phyloP scores from a whole-genome alignment of 2,329 filamentous ascomycete species.

The Cercospora janseana region DNA sequence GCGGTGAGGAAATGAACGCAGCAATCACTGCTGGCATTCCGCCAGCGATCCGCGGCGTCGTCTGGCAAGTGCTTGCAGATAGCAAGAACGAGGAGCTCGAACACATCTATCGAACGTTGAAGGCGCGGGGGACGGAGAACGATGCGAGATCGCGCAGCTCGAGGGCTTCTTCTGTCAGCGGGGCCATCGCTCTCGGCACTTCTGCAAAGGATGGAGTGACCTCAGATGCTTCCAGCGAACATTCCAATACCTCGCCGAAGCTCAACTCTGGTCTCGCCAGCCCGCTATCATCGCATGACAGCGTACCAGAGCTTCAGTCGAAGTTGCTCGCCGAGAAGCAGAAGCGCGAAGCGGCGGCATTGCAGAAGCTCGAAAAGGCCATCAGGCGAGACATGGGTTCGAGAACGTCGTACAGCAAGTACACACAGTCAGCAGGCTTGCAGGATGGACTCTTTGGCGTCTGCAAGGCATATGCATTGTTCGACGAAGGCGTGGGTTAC shows the following conservation, averaged over 20 bases:
- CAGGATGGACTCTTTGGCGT: slow-evolving; percentile 93
- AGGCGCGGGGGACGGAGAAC: slow-evolving; percentile 76
- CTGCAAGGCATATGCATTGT: slow-evolving; percentile 95
- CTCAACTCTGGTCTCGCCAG: slow-evolving; percentile 49
- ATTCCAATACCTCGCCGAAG: slow-evolving; percentile 70
- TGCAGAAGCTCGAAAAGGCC: slow-evolving; percentile 83
- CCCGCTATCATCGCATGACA: slow-evolving; percentile 33
- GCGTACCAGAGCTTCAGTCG: slow-evolving; percentile 57
- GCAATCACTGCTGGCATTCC: slow-evolving; percentile 94
- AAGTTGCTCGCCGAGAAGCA: slow-evolving; percentile 68
- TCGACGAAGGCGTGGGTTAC: slow-evolving; percentile 91
- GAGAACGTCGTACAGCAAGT: slow-evolving; percentile 94
- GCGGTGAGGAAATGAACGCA: slow-evolving; percentile 81
- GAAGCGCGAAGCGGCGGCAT: slow-evolving; percentile 68
- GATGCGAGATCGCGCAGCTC: slow-evolving; percentile 44
- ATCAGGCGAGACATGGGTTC: slow-evolving; percentile 90
- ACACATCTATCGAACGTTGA: slow-evolving; percentile 77
- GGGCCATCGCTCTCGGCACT: slow-evolving; percentile 55
- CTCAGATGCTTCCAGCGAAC: slow-evolving; percentile 82
- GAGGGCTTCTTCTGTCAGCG: slow-evolving; percentile 38
- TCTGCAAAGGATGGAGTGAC: slow-evolving; percentile 61
- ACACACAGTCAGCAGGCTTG: slow-evolving; percentile 82
- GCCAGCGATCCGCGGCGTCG: slow-evolving; percentile 91
- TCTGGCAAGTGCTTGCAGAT: slow-evolving; percentile 95
- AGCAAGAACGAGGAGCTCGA: slow-evolving; percentile 93